Base-by-base conservation (phyloP, 2,329 filamentous ascomycete species). In the Akanthomyces dipterigenus region DNA sequence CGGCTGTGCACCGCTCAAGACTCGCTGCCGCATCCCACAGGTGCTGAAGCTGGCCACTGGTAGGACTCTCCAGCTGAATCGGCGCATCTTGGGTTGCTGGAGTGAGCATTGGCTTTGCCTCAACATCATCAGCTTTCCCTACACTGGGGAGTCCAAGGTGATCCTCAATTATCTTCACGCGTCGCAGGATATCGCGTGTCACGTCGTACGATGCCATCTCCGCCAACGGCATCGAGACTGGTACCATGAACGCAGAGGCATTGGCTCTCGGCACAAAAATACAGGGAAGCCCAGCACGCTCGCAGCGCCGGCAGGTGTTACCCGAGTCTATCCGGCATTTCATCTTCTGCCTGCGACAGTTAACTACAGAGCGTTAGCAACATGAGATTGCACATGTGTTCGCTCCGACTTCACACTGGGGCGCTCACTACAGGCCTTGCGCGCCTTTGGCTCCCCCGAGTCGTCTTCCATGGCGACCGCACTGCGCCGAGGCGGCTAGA, bases 211-310 rank as follows among this genome's bases (percentile, higher is more conserved):
- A 43, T n/a, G 61, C 55, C 61, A 63, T 50, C 5, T 50, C 56
- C 4, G 40, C 49, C 6, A 31, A 42, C 11, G 54, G 58, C 18
- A 62, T 48, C n/a, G 46, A 61, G 12, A 53, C 36, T 12, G 62
- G 56, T 3, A 42, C 18, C 55, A 54, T 22, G 36, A 63, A 55
- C 0, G 61, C 61, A 63, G 72, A 61, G 66, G 75, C 74, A 64
- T 77, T 76, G 48, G 73, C 73, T 45, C 74, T 69, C 12, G 75
- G 75, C 36, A 75, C 73, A 61, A 76, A 76, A 14, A 76, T 68
- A 64, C 75, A 77, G 24, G 72, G 71, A 11, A 73, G 68, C n/a
- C 71, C 72, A 5, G 69, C 67, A 9, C 70, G 69, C 20, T 69
- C 61, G 60, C 72, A 75, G 62, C 73, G 67, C 20, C 72, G 70